phyloP scores from a whole-genome alignment of 129 eudicot genomes.

The Arctium lappa region DNA sequence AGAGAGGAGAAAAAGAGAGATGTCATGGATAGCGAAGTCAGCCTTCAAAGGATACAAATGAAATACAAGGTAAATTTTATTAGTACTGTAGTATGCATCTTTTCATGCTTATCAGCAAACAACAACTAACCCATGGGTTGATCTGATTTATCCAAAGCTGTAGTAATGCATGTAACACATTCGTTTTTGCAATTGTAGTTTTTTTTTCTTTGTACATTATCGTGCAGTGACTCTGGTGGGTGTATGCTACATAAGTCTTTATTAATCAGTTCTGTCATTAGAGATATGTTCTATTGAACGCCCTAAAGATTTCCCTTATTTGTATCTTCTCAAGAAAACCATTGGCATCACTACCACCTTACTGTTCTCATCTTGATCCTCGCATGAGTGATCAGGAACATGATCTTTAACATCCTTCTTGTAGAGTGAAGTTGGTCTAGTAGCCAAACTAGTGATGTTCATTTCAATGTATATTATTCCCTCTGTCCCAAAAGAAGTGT shows the following conservation, averaged over 20 bases:
- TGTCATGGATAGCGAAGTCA: constrained; percentile 76
- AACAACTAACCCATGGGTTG: not conserved
- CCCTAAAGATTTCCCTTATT: not conserved
- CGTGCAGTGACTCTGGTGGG: not conserved
- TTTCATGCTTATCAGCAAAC: not conserved
- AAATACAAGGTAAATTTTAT: constrained; percentile 60
- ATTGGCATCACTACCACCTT: not conserved
- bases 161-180: not conserved
- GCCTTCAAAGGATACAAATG: constrained; percentile 80
- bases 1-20: constrained; percentile 98
- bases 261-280: not conserved
- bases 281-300: not conserved
- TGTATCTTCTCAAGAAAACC: not conserved
- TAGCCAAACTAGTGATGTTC: not conserved
- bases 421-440: not conserved
- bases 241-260: not conserved
- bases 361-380: not conserved
- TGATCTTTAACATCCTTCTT: not conserved
- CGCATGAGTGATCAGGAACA: too few relatives aligned
- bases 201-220: not conserved
- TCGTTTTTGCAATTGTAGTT: not conserved
- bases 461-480: not conserved
- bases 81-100: not conserved
- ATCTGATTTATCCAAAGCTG: not conserved
- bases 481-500: not conserved